Conservation (phyloP, 495 filamentous ascomycete species). For the Neurospora pannonica region DNA sequence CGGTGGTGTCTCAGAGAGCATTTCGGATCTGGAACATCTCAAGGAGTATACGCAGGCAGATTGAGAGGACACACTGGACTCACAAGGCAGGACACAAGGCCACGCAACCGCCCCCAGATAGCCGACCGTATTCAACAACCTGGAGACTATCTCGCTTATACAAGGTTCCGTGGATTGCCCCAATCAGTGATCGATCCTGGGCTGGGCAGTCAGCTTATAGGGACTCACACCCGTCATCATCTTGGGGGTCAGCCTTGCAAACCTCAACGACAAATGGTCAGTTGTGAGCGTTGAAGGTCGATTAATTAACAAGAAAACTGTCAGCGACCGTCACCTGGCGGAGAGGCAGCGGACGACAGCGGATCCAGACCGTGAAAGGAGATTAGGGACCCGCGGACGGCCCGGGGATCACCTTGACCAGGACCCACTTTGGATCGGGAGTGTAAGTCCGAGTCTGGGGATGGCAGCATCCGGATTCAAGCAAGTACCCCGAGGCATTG, state of each 20-base stretch:
- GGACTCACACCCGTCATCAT: not conserved
- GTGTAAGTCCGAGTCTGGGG: not conserved
- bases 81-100: not conserved
- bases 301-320: not conserved
- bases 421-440: not conserved
- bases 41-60: not conserved
- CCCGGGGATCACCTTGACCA: not conserved
- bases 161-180: not conserved
- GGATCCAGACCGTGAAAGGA: not conserved
- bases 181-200: not conserved
- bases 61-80: not conserved
- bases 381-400: not conserved
- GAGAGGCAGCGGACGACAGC: not conserved
- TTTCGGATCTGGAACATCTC: not conserved
- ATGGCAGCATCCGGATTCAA: not conserved
- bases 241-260: not conserved
- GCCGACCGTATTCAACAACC: not conserved
- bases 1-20: not conserved
- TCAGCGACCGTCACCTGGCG: not conserved
- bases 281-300: not conserved
- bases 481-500: not conserved
- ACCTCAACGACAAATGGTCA: not conserved
- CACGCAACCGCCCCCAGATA: not conserved
- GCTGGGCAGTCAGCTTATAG: not conserved
- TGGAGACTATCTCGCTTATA: not conserved